Evolutionary conservation across 2,329 filamentous ascomycete genomes (phyloP).

Genomic region (Aureobasidium mangrovei): DNA sequence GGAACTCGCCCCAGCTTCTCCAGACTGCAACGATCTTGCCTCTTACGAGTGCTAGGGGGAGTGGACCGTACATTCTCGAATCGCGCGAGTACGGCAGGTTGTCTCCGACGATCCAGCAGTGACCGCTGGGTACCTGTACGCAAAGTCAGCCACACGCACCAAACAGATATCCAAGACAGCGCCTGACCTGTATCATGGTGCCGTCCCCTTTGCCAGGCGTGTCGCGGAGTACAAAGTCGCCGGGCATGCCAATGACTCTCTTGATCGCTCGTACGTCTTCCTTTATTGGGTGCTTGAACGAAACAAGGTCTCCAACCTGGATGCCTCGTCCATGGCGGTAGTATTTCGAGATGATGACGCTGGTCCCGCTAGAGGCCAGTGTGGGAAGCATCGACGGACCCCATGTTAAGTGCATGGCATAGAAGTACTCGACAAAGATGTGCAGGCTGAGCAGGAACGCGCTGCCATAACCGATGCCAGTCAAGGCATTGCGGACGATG

Average conservation of each 20-base stretch:
- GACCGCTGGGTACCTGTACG: conserved; percentile 72
- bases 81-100: conserved; percentile 78
- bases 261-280: conserved; percentile 55
- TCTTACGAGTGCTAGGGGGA: conserved; percentile 74
- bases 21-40: conserved; percentile 62
- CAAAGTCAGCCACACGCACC: background rate
- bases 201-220: conserved; percentile 42
- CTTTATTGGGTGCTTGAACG: conserved; percentile 64
- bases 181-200: conserved; percentile 55
- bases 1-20: conserved; percentile 13
- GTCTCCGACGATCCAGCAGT: conserved; percentile 87
- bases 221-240: conserved; percentile 63
- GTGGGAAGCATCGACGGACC: conserved; percentile 90
- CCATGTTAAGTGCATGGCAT: conserved; percentile 49
- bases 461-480: background rate
- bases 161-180: too few species aligned
- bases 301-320: conserved; percentile 74
- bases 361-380: conserved; percentile 58
- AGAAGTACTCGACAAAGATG: conserved; percentile 44
- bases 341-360: conserved; percentile 58
- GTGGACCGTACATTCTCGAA: conserved; percentile 74
- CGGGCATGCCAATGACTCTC: conserved; percentile 51
- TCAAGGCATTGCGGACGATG: too few species aligned
- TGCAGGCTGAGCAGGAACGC: conserved; percentile 22
- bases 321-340: conserved; percentile 60